These are phyloP conservation scores for Fusarium multiceps DNA, from an alignment of 2,329 filamentous ascomycete genomes.

Conservation along the genomic window DNA sequence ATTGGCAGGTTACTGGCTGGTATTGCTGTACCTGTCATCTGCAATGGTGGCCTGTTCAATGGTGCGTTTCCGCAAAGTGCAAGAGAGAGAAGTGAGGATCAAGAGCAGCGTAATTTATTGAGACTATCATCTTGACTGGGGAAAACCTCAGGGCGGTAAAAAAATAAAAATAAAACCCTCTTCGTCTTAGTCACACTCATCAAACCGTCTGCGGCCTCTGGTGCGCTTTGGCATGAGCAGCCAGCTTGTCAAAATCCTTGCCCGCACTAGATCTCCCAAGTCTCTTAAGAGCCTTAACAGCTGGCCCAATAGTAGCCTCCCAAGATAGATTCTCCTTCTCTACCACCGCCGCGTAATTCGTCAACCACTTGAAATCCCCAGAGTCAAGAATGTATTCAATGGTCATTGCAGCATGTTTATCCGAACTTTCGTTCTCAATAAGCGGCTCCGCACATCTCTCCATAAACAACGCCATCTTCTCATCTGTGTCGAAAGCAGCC, in stretches of 20 bases:
- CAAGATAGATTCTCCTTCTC: not conserved
- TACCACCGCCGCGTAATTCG: not conserved
- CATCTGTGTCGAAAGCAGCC: not conserved
- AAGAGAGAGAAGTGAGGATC: no score
- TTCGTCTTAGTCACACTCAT: no score
- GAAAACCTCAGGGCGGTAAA: not conserved
- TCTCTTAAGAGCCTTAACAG: not conserved
- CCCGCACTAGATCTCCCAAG: not conserved
- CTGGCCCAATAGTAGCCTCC: not conserved
- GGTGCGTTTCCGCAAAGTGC: no score
- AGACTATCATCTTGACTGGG: fast-evolving
- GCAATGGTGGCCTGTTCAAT: no score
- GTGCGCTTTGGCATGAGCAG: not conserved
- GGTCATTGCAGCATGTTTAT: not conserved
- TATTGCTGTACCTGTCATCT: no score
- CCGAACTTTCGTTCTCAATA: not conserved
- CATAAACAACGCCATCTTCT: not conserved
- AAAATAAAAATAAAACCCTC: no score
- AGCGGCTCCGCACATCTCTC: not conserved
- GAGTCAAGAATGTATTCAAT: not conserved
- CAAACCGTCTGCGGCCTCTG: no score
- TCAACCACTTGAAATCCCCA: not conserved
- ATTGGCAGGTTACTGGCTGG: no score
- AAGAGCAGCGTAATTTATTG: no score
- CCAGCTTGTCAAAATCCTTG: not conserved